Evolutionary conservation across 2,329 filamentous ascomycete genomes (phyloP), one percentile per base, ranked within the genome.

Genomic region (Pseudofabraea citricarpa): DNA sequence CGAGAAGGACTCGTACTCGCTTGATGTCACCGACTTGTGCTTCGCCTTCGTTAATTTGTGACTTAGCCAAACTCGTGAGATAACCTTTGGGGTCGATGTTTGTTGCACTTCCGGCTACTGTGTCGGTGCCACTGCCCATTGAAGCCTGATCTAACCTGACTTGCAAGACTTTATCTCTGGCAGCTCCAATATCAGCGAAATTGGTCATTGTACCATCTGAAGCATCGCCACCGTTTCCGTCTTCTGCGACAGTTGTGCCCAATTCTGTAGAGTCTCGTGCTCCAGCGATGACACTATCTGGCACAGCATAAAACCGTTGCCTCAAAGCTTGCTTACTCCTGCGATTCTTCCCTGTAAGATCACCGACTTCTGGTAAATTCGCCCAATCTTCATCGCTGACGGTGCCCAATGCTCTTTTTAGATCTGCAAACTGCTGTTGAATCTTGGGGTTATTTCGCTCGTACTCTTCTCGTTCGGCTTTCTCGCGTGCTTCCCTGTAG

Each of bases 401-500:
- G 5, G 83, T 86, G 31, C 87, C 85, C 27, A 98, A 76, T 5
- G 88, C 89, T 59, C 94, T 81, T 68, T 98, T 98, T 40, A 97
- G 71, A 57, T 97, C 93, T 61, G 90, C 90, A 64, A 98, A 98
- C 65, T 98, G 93, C 55, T 96, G 88, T 61, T 95, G 88, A 41
- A 98, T 96, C 68, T 97, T 98, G 12, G 93, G 93, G 63, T 98
- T 97, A 64, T 95, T 91, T 56, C 85, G 83, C 71, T 98, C 91
- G 75, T 95, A 95, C 60, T 97, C 90, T 62, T 95, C 89, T 64
- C 77, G 81, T 73, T 98, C 91, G 70, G 87, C 79, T 64, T 86
- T 74, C 67, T 98, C 93, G 65, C 93, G 89, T 62, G 84, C 85
- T 85, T 98, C 93, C 80, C 93, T 95, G 73, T 71, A 64, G 69